Conservation (phyloP, 495 filamentous ascomycete genomes). For the Lasiosphaeria hispida region DNA sequence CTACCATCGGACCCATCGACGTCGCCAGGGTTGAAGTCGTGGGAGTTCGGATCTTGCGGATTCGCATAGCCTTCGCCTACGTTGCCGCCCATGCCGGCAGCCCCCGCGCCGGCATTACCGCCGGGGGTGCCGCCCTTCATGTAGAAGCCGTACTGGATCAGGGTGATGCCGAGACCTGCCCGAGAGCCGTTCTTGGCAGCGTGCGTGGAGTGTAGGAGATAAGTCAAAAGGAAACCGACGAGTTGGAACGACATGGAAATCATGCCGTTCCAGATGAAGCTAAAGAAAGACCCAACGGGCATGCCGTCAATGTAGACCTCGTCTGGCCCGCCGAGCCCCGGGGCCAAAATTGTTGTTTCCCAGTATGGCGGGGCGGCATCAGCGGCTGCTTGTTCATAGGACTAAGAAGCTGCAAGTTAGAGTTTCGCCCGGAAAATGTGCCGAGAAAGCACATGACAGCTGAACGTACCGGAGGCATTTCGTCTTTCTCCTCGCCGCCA, state of each 20-base stretch:
- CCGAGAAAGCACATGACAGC: neutral
- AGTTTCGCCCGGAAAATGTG: neutral
- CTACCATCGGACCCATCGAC: slow-evolving; percentile 42
- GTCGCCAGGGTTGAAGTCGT: slow-evolving; percentile 76
- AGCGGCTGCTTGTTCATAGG: slow-evolving; percentile 97
- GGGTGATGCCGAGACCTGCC: slow-evolving; percentile 88
- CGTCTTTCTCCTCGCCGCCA: slow-evolving; percentile 77
- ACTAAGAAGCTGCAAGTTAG: slow-evolving; percentile 46
- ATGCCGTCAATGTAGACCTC: slow-evolving; percentile 97
- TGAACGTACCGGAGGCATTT: slow-evolving; percentile 82
- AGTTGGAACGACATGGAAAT: slow-evolving; percentile 98
- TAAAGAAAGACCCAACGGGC: slow-evolving; percentile 92
- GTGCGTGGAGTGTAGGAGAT: slow-evolving; percentile 95
- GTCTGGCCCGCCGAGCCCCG: slow-evolving; percentile 74
- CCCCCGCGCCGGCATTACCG: slow-evolving; percentile 30
- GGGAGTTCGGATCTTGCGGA: slow-evolving; percentile 83
- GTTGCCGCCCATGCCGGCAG: slow-evolving; percentile 45
- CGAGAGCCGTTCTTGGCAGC: slow-evolving; percentile 96
- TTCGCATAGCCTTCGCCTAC: slow-evolving; percentile 53
- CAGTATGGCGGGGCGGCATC: slow-evolving; percentile 97
- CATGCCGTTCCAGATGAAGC: slow-evolving; percentile 97
- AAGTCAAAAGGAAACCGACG: slow-evolving; percentile 95
- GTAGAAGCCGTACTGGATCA: slow-evolving; percentile 95
- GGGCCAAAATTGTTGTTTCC: slow-evolving; percentile 96
- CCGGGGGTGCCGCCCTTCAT: slow-evolving; percentile 58